phyloP scores from a whole-genome alignment of 306 rosid genomes.

The Citrullus colocynthis region DNA sequence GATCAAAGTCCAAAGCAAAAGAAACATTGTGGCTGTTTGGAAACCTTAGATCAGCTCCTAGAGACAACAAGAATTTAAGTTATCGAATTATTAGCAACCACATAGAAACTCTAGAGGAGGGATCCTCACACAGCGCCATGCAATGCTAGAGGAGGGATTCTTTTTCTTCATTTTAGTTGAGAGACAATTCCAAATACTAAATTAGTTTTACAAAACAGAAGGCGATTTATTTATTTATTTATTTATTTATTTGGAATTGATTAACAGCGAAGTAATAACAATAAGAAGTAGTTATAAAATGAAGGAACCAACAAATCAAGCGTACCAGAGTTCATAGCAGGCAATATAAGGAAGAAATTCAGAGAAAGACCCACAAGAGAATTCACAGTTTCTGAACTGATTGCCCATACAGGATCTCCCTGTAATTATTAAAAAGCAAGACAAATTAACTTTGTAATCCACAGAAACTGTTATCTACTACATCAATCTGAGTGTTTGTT shows the following conservation, averaged over 20 bases:
- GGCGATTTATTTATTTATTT: too few species aligned
- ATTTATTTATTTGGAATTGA: not conserved
- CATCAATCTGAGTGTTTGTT: not conserved
- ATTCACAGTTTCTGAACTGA: slow-evolving; percentile 60
- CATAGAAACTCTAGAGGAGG: not conserved
- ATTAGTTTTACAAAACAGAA: not conserved
- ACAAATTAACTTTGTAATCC: not conserved
- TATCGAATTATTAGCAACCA: not conserved
- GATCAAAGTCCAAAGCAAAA: too few species aligned
- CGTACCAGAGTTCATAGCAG: slow-evolving; percentile 64
- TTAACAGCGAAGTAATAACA: not conserved
- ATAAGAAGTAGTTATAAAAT: not conserved
- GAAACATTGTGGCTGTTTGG: too few species aligned
- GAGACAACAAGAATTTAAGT: not conserved
- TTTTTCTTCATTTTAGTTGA: not conserved
- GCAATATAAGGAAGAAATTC: slow-evolving; percentile 75
- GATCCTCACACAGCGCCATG: not conserved
- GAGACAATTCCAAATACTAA: not conserved
- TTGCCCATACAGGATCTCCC: slow-evolving; percentile 97
- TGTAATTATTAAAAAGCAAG: slow-evolving; percentile 19
- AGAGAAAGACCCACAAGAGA: slow-evolving; percentile 74
- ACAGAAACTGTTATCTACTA: not conserved
- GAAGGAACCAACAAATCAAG: slow-evolving; percentile 6
- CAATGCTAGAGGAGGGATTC: not conserved
- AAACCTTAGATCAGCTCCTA: too few species aligned